Conservation (phyloP, 441 rosid genomes). For the Erysimum cheiri region DNA sequence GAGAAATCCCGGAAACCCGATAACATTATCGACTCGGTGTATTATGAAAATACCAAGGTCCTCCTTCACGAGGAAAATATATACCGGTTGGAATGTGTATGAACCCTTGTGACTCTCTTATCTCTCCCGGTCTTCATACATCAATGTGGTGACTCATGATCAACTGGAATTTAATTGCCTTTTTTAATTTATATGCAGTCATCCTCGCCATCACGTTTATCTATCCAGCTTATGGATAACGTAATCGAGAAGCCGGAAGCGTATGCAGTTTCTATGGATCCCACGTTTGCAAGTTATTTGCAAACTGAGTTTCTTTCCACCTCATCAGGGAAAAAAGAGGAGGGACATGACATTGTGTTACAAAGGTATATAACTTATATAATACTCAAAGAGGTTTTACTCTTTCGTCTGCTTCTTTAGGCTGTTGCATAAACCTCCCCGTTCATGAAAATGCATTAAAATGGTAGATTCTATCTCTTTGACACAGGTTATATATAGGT, state of each 20-base stretch:
- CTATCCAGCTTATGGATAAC: slow-evolving; percentile 89
- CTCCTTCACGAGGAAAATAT: slow-evolving; percentile 87
- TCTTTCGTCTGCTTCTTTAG: background rate
- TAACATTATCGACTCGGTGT: slow-evolving; percentile 67
- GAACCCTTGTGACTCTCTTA: slow-evolving; percentile 38
- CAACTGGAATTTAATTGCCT: background rate
- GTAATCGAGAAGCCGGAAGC: slow-evolving; percentile 83
- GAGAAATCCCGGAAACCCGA: slow-evolving; percentile 77
- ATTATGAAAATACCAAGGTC: slow-evolving; percentile 80
- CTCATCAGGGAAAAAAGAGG: slow-evolving; percentile 62
- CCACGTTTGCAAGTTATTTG: slow-evolving; percentile 79
- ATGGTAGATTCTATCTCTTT: slow-evolving; percentile 13
- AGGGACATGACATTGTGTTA: slow-evolving; percentile 58
- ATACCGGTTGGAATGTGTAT: slow-evolving; percentile 83
- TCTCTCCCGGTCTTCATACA: slow-evolving; percentile 18
- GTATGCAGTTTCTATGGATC: slow-evolving; percentile 86
- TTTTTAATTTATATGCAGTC: slow-evolving; percentile 58
- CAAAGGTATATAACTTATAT: slow-evolving; percentile 51
- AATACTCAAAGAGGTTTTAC: background rate
- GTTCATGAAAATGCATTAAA: slow-evolving; percentile 6
- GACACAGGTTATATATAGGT: slow-evolving; percentile 4
- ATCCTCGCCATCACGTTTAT: slow-evolving; percentile 59
- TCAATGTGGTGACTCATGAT: slow-evolving; percentile 19
- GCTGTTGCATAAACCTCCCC: slow-evolving; percentile 17
- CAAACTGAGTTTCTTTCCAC: slow-evolving; percentile 77